These are phyloP conservation scores for Williopsis jadinii DNA, from an alignment of 1,139 yeast species.

Conservation along the genomic window DNA sequence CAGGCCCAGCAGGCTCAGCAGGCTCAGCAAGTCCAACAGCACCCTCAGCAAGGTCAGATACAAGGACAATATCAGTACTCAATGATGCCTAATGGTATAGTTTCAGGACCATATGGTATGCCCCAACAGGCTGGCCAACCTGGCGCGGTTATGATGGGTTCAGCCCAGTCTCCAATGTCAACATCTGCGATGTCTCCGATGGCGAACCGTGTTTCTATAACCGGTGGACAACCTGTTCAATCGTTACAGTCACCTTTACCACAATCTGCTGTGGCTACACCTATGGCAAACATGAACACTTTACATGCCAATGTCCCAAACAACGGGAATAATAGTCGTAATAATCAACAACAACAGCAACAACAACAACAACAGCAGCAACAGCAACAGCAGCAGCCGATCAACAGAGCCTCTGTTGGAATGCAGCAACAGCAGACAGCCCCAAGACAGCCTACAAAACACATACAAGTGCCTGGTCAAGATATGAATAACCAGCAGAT, in stretches of 20 bases:
- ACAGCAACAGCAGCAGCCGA: constrained; percentile 5
- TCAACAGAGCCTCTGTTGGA: neutral
- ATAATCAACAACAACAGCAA: constrained; percentile 1
- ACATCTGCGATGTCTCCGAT: constrained; percentile 7
- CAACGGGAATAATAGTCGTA: constrained; percentile 3
- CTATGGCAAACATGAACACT: constrained; percentile 1
- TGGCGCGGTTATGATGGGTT: neutral
- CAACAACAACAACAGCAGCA: constrained; percentile 4
- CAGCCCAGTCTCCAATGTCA: constrained; percentile 3
- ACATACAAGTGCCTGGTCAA: too few relatives aligned
- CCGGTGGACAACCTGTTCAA: constrained; percentile 4
- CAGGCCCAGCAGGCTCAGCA: neutral
- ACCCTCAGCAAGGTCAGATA: too few relatives aligned
- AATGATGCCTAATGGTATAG: constrained; percentile 1
- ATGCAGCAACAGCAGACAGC: neutral
- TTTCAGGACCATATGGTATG: neutral
- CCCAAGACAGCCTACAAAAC: too few relatives aligned
- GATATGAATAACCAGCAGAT: too few relatives aligned
- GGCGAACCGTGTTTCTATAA: constrained; percentile 1
- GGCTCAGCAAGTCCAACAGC: neutral
- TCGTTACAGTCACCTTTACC: constrained; percentile 20
- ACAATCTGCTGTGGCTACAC: constrained; percentile 18
- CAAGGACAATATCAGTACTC: neutral
- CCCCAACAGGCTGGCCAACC: neutral
- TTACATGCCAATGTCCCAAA: neutral